phyloP scores from a whole-genome alignment of 2,329 filamentous ascomycete species.

The Fusarium vanettenii region DNA sequence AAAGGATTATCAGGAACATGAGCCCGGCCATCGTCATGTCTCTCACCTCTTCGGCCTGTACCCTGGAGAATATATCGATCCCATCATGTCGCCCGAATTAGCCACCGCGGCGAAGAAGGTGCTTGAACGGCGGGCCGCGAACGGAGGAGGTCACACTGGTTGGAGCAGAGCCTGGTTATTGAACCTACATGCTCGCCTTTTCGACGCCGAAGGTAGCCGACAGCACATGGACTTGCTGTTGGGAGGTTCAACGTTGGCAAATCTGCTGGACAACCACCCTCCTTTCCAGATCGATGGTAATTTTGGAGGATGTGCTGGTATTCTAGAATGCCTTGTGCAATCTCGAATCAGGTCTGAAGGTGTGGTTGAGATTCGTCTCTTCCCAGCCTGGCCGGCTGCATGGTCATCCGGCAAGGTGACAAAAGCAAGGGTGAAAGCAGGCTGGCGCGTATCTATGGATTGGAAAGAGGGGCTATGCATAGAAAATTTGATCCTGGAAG shows the following conservation, averaged over 20 bases:
- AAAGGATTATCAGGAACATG: conserved; percentile 52
- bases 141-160: conserved; percentile 60
- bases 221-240: conserved; percentile 35
- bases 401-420: conserved; percentile 21
- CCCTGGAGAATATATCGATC: conserved; percentile 50
- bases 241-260: conserved; percentile 26
- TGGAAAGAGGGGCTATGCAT: conserved; percentile 18
- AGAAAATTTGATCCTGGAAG: background rate
- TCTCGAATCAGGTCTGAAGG: conserved; percentile 6
- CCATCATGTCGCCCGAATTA: conserved; percentile 33
- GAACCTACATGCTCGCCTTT: conserved; percentile 60
- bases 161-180: conserved; percentile 64
- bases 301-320: conserved; percentile 40
- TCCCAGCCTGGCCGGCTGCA: conserved; percentile 29
- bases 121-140: conserved; percentile 43
- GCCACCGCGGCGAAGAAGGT: conserved; percentile 44
- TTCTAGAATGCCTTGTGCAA: conserved; percentile 38
- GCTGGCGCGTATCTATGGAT: conserved; percentile 27
- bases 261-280: conserved; percentile 36
- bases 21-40: conserved; percentile 62
- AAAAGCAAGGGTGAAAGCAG: conserved; percentile 8
- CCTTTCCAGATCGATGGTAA: conserved; percentile 48
- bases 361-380: conserved; percentile 21
- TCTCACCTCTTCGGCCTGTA: conserved; percentile 62
- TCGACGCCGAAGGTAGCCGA: conserved; percentile 20